phyloP scores from a whole-genome alignment of 75 land plant genomes.

The Sequoia sempervirens region DNA sequence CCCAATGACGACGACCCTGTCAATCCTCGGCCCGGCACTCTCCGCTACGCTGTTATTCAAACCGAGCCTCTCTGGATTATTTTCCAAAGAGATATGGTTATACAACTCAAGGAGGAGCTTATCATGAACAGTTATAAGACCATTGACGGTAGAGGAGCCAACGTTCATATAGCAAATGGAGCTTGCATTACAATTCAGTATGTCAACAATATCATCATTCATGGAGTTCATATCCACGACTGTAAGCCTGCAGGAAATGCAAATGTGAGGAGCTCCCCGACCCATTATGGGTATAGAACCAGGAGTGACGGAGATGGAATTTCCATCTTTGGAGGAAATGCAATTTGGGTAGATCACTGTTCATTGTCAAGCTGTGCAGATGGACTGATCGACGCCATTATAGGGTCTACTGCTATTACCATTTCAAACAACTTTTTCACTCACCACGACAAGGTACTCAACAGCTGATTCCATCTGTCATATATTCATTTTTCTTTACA shows the following conservation, averaged over 20 bases:
- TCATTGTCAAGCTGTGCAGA: constrained; percentile 72
- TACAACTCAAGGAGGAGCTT: constrained; percentile 68
- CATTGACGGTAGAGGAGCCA: constrained; percentile 70
- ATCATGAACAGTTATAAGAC: constrained; percentile 87
- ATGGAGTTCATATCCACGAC: constrained; percentile 73
- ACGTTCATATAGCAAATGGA: constrained; percentile 76
- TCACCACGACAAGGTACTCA: constrained; percentile 70
- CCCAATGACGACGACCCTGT: constrained; percentile 36
- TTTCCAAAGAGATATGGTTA: constrained; percentile 75
- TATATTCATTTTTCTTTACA: background rate
- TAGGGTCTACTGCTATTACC: constrained; percentile 73
- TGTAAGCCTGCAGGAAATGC: constrained; percentile 76
- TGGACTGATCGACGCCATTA: constrained; percentile 74
- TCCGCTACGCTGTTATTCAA: constrained; percentile 43
- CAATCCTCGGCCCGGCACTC: constrained; percentile 58
- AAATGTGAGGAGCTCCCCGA: constrained; percentile 64
- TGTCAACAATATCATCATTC: constrained; percentile 69
- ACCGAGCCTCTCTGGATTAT: constrained; percentile 62
- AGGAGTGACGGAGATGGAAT: constrained; percentile 75
- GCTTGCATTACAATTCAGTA: constrained; percentile 73
- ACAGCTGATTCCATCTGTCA: background rate
- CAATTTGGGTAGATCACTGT: constrained; percentile 77
- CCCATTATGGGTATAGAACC: constrained; percentile 65
- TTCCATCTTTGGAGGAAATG: constrained; percentile 54
- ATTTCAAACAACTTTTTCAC: constrained; percentile 84